A percentile compares a stretch with the other conserved stretches of the same genome.
These are phyloP conservation scores for Hydrangea macrophylla DNA, from an alignment of 148 eudicot species.

Conservation along the genomic window DNA sequence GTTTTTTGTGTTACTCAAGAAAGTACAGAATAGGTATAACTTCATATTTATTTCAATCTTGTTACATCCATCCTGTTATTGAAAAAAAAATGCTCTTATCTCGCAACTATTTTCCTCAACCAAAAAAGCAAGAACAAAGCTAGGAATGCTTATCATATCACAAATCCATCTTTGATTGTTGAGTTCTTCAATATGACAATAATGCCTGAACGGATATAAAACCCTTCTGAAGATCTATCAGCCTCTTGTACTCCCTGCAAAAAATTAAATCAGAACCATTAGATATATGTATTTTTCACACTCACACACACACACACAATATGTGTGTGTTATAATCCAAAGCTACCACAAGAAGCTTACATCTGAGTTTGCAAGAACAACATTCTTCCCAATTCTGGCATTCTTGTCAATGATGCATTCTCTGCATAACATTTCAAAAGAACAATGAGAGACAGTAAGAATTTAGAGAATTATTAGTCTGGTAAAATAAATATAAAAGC, in stretches of 20 bases:
- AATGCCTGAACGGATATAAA: slow-evolving; percentile 87
- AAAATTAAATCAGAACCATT: not conserved
- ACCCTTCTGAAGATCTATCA: slow-evolving; percentile 85
- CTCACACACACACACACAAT: too few relatives aligned
- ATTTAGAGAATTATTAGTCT: not conserved
- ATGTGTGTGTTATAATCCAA: too few relatives aligned
- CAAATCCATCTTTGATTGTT: not conserved
- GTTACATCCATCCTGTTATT: not conserved
- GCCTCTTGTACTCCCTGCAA: slow-evolving; percentile 92
- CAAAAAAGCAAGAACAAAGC: not conserved
- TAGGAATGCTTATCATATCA: not conserved
- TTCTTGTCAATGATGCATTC: slow-evolving; percentile 97
- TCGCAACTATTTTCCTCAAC: not conserved
- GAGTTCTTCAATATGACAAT: slow-evolving; percentile 39
- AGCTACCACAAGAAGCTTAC: too few relatives aligned
- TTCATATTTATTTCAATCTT: not conserved
- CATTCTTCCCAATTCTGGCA: slow-evolving; percentile 91
- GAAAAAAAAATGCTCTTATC: not conserved
- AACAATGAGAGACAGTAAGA: not conserved
- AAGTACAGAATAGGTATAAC: not conserved
- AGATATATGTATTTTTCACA: too few relatives aligned
- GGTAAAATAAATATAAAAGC: not conserved
- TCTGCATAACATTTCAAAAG: slow-evolving; percentile 34
- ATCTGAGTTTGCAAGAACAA: slow-evolving; percentile 80
- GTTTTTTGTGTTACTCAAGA: not conserved